Percentiles rank a stretch among this genome's conserved stretches.
Conservation (phyloP, 208 protist species). For the Phytomonas serpens region DNA sequence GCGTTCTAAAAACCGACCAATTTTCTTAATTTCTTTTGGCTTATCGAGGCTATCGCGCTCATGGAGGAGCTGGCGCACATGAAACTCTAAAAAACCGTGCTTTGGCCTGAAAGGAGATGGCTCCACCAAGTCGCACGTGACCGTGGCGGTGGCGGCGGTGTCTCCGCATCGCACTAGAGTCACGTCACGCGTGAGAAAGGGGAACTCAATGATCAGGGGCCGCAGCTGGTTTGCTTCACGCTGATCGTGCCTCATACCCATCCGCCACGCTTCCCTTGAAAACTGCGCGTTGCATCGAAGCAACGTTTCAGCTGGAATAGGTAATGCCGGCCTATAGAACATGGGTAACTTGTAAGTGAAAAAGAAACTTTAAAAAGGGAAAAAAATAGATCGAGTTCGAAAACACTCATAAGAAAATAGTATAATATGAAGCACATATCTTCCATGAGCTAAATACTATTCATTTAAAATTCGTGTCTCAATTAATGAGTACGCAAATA, state of each 20-base stretch:
- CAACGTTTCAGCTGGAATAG: conserved; percentile 50
- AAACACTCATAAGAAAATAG: background rate
- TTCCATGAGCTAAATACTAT: background rate
- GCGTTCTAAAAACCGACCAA: conserved; percentile 81
- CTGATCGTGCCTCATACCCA: conserved; percentile 69
- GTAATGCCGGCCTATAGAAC: conserved; percentile 29
- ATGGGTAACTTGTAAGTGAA: conserved; percentile 10
- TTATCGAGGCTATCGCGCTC: conserved; percentile 44
- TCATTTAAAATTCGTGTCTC: background rate
- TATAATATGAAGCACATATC: background rate
- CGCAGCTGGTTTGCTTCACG: conserved; percentile 61
- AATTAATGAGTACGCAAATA: background rate
- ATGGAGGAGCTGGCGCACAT: conserved; percentile 80
- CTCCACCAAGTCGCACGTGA: conserved; percentile 90
- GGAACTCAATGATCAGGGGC: conserved; percentile 61
- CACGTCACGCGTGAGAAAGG: conserved; percentile 51
- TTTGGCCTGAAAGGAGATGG: conserved; percentile 89
- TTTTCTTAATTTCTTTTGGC: conserved; percentile 26
- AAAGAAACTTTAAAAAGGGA: background rate
- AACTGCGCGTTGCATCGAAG: conserved; percentile 59
- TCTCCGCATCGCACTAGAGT: conserved; percentile 84
- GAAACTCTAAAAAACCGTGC: conserved; percentile 93
- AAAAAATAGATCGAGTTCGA: background rate
- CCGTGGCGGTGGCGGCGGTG: conserved; percentile 75
- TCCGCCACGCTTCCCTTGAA: conserved; percentile 45